phyloP scores from a whole-genome alignment of 768 basidiomycete species.

The Russula dissimulans region DNA sequence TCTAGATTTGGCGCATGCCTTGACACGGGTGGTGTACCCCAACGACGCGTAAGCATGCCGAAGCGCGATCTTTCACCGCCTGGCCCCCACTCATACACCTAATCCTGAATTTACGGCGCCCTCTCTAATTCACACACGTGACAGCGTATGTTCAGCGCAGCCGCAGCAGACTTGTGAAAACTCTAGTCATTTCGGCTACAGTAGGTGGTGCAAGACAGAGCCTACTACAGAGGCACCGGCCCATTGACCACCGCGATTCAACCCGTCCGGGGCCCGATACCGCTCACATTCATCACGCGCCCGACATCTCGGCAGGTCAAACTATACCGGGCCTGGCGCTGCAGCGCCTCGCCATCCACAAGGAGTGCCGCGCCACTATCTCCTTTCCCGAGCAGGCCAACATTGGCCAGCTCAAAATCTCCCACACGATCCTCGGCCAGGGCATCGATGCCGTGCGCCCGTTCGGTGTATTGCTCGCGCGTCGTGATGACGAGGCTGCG shows the following conservation, averaged over 20 bases:
- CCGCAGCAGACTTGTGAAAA: too few relatives aligned
- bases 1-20: too few relatives aligned
- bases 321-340: slow-evolving; percentile 60
- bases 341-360: slow-evolving; percentile 40
- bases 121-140: too few relatives aligned
- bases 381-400: slow-evolving; percentile 37
- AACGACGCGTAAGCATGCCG: too few relatives aligned
- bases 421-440: slow-evolving; percentile 39
- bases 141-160: too few relatives aligned
- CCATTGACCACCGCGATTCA: background rate
- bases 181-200: too few relatives aligned
- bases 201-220: too few relatives aligned
- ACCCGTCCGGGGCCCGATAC: background rate
- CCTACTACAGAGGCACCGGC: too few relatives aligned
- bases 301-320: slow-evolving; percentile 80
- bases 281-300: slow-evolving; percentile 34
- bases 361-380: slow-evolving; percentile 24
- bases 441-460: slow-evolving; percentile 77
- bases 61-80: too few relatives aligned
- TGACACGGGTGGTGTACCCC: too few relatives aligned
- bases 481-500: slow-evolving; percentile 77
- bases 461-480: slow-evolving; percentile 53
- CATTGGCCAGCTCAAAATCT: slow-evolving; percentile 45
- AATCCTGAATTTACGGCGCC: too few relatives aligned
- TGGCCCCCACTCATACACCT: too few relatives aligned